phyloP scores from a whole-genome alignment of 1,284 basidiomycete species.

The Sutorius eximius region DNA sequence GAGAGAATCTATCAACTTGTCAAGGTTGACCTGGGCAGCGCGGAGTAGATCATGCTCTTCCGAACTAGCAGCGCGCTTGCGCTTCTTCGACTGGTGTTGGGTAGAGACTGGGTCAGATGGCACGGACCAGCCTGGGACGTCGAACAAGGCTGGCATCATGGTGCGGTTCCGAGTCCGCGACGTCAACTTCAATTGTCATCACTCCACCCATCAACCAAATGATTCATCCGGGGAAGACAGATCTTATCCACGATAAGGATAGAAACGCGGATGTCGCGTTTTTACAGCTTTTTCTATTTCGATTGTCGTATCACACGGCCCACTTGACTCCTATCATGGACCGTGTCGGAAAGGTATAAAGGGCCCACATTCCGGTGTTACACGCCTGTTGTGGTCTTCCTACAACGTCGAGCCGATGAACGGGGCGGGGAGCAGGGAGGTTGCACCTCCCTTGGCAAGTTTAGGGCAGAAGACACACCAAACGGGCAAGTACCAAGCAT shows the following conservation, averaged over 20 bases:
- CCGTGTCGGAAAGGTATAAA: constrained; percentile 30
- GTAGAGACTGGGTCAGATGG: constrained; percentile 44
- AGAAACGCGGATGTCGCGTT: constrained; percentile 27
- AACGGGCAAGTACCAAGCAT: constrained; percentile 8
- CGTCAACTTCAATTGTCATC: background rate
- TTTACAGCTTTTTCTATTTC: constrained; percentile 5
- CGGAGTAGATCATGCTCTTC: constrained; percentile 44
- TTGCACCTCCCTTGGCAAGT: background rate
- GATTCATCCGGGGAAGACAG: background rate
- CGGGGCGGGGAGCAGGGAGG: constrained; percentile 2
- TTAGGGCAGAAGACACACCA: constrained; percentile 18
- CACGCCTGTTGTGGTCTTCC: constrained; percentile 1
- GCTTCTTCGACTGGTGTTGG: constrained; percentile 52
- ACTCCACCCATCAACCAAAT: background rate
- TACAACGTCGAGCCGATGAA: constrained; percentile 11
- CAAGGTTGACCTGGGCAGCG: constrained; percentile 65
- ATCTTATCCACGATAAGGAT: constrained; percentile 1
- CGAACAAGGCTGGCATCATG: constrained; percentile 53
- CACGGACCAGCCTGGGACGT: constrained; percentile 73
- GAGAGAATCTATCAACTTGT: constrained; percentile 73
- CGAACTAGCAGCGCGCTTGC: constrained; percentile 57
- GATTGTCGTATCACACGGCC: constrained; percentile 18
- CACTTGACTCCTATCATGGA: constrained; percentile 5
- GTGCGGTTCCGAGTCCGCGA: constrained; percentile 7
- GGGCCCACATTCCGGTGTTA: background rate